phyloP scores from a whole-genome alignment of 2,329 filamentous ascomycete genomes.

The Aspergillus sp. region DNA sequence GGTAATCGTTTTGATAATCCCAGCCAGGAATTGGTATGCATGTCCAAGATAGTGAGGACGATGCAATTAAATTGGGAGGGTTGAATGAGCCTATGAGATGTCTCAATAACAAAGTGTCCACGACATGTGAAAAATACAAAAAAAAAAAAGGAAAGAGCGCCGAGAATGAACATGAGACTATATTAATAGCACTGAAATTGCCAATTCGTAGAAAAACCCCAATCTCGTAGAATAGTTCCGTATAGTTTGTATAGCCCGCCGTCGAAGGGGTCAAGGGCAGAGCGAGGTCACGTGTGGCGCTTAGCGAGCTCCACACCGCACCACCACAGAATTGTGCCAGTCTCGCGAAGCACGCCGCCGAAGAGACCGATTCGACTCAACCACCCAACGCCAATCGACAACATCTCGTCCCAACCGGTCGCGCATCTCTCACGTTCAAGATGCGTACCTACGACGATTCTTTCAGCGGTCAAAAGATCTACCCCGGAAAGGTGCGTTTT shows the following conservation, averaged over 20 bases:
- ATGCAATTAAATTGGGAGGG: background rate
- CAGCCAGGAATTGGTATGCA: background rate
- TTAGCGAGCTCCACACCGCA: slow-evolving; percentile 46
- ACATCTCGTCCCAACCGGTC: slow-evolving; percentile 38
- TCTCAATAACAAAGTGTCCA: background rate
- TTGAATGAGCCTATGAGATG: background rate
- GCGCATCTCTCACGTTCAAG: slow-evolving; percentile 54
- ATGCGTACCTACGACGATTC: slow-evolving; percentile 78
- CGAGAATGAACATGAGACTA: background rate
- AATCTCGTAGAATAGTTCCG: background rate
- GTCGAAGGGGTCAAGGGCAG: slow-evolving; percentile 34
- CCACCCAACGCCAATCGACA: slow-evolving; percentile 46
- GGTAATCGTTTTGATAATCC: background rate
- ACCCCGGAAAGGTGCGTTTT: slow-evolving; percentile 71
- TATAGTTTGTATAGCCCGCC: background rate
- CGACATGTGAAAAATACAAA: background rate
- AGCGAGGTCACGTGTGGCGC: slow-evolving; percentile 42
- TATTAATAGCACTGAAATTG: background rate
- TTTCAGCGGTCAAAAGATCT: slow-evolving; percentile 76
- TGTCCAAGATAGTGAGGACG: background rate
- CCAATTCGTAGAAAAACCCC: background rate
- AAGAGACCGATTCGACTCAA: slow-evolving; percentile 43
- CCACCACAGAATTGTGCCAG: slow-evolving; percentile 39
- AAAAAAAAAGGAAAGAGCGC: background rate
- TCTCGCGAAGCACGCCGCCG: slow-evolving; percentile 31